A percentile compares a stretch with the other conserved stretches of the same genome.
Conservation (phyloP, 306 rosid genomes). For the Cucurbita argyrosperma region DNA sequence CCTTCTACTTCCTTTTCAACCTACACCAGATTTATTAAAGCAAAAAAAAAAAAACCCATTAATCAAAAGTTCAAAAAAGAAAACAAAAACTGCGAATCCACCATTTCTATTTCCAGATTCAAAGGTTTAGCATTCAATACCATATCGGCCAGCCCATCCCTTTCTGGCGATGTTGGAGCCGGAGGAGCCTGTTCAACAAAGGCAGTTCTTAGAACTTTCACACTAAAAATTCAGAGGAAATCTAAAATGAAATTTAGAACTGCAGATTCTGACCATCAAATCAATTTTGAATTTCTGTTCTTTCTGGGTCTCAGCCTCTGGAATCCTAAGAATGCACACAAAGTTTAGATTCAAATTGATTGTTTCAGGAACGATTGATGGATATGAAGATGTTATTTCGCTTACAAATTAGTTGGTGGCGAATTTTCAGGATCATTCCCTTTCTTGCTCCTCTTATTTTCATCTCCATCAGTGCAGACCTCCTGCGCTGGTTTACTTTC, state of each 20-base stretch:
- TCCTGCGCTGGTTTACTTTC: neutral
- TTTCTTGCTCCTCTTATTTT: neutral
- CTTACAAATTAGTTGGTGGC: conserved; percentile 31
- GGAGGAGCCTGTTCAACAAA: conserved; percentile 41
- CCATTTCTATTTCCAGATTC: conserved; percentile 17
- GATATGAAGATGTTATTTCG: conserved; percentile 9
- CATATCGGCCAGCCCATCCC: conserved; percentile 17
- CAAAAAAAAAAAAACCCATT: neutral
- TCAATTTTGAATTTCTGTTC: conserved; percentile 42
- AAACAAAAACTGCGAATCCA: neutral
- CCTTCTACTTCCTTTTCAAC: conserved; percentile 24
- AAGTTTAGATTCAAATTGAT: conserved; percentile 2
- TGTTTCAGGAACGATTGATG: neutral
- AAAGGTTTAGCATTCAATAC: conserved; percentile 16
- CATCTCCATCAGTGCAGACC: neutral
- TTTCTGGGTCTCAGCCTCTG: conserved; percentile 18
- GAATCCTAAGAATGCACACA: conserved; percentile 21
- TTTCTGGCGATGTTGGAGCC: conserved; percentile 29
- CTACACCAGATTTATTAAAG: conserved; percentile 5
- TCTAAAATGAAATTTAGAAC: conserved; percentile 7
- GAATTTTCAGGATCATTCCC: conserved; percentile 10
- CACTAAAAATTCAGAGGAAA: conserved; percentile 11
- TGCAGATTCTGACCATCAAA: conserved; percentile 48
- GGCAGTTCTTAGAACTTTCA: conserved; percentile 13
- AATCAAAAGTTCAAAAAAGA: neutral